Base-by-base conservation (phyloP, 1,284 basidiomycete species). In the Vanrija sp. region DNA sequence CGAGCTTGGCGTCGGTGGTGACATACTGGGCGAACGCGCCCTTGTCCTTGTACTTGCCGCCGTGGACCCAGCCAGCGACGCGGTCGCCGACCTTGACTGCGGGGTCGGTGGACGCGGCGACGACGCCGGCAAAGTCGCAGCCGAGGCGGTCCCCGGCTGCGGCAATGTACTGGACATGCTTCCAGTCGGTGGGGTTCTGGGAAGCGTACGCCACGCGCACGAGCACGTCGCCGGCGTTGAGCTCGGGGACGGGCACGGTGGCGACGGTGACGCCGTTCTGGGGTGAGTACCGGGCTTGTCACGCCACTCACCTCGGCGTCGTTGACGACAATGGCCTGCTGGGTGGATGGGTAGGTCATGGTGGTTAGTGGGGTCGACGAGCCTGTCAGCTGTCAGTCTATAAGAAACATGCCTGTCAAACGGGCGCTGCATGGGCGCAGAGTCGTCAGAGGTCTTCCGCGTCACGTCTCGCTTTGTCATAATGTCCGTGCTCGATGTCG, bases 1-100 rank as follows among this genome's bases (percentile, higher is more conserved):
- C 20, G 37, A 66, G 39, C 45, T 69, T 57, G 31, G 43, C 47
- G 9, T 59, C 54, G 16, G 57, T 64, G 57, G 70, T 72, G 46
- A 77, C 60, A 60, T 78, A 80, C 60, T 81, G 71, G 8, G 77
- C 75, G 57, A 70, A 75, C 12, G 75, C 68, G 55, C 75, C 75
- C 39, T 51, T 57, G 54, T 64, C 59, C 8, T 55, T 67, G 63
- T 75, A 66, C 50, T 67, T 56, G 35, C 75, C 75, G 31, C 79
- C 80, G 58, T 79, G 77, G 6, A 81, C 77, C 47, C 76, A 72
- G 10, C 78, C 79, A 6, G 77, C 78, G 12, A 81, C 78, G 12
- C 77, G 73, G 54, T 79, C 75, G 6, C 81, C 81, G 19, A 76
- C 66, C 49, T 56, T 56, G 47, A 60, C 22, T 37, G 53, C 25